These are phyloP conservation scores for Aspergillus bridgeri DNA, from an alignment of 495 filamentous ascomycete genomes.

Conservation along the genomic window DNA sequence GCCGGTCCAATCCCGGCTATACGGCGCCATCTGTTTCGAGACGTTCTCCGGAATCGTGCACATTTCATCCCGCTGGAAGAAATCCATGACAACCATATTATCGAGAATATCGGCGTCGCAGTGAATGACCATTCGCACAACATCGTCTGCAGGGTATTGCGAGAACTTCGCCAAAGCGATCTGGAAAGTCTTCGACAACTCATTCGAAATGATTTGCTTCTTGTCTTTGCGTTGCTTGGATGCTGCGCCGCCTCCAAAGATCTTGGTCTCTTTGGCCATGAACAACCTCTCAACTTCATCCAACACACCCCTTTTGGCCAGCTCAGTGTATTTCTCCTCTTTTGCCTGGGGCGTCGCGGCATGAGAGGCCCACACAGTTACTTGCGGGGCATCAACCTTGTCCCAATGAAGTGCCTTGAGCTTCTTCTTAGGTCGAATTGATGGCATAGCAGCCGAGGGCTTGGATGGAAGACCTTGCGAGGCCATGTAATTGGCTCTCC, in stretches of 20 bases:
- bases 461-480: slow-evolving; percentile 40
- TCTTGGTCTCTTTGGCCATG: slow-evolving; percentile 94
- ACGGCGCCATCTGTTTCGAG: slow-evolving; percentile 87
- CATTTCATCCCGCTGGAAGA: slow-evolving; percentile 86
- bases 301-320: slow-evolving; percentile 87
- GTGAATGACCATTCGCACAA: slow-evolving; percentile 91
- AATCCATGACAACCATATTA: slow-evolving; percentile 95
- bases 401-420: slow-evolving; percentile 99
- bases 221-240: slow-evolving; percentile 80
- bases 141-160: slow-evolving; percentile 69
- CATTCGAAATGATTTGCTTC: slow-evolving; percentile 93
- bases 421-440: slow-evolving; percentile 94
- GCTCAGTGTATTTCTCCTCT: slow-evolving; percentile 91
- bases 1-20: slow-evolving; percentile 94
- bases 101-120: slow-evolving; percentile 91
- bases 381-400: slow-evolving; percentile 90
- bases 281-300: slow-evolving; percentile 98
- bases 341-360: slow-evolving; percentile 75
- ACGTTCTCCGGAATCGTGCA: slow-evolving; percentile 89
- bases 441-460: slow-evolving; percentile 57
- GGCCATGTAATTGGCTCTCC: slow-evolving; percentile 45
- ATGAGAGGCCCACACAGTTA: slow-evolving; percentile 92
- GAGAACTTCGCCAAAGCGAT: slow-evolving; percentile 92
- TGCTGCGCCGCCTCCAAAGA: slow-evolving; percentile 61
- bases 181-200: slow-evolving; percentile 87